These are phyloP conservation scores for Wallacemonas sp. DNA, from an alignment of 208 protist species.

Conservation along the genomic window DNA sequence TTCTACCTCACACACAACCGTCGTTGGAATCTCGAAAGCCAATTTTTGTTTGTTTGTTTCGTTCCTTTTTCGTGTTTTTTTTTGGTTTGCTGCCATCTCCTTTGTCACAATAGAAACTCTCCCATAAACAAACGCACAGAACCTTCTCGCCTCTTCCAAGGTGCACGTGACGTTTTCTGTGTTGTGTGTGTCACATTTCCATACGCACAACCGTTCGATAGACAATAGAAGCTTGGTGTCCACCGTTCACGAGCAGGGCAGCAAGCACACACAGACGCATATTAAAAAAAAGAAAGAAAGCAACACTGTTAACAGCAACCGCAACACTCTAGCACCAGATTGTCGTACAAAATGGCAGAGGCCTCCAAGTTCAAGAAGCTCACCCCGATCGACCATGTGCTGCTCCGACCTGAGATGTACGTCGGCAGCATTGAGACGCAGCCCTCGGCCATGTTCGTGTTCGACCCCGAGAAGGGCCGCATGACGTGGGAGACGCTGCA, in stretches of 20 bases:
- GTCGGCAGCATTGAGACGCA: conserved; percentile 94
- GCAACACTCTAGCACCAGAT: too few species aligned
- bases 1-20: too few species aligned
- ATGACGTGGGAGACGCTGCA: conserved; percentile 90
- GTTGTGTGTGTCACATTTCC: too few species aligned
- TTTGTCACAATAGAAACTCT: background rate
- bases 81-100: background rate
- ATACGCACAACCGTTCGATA: too few species aligned
- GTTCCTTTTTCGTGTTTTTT: conserved; percentile 6
- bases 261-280: too few species aligned
- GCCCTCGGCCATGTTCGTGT: conserved; percentile 86
- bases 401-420: conserved; percentile 98
- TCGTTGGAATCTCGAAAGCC: too few species aligned
- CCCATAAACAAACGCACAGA: too few species aligned
- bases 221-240: too few species aligned
- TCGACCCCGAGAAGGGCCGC: conserved; percentile 77
- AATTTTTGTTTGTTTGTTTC: conserved; percentile 13
- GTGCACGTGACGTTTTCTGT: too few species aligned
- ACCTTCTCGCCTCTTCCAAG: too few species aligned
- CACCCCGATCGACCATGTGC: conserved; percentile 95
- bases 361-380: conserved; percentile 92
- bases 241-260: too few species aligned
- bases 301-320: background rate
- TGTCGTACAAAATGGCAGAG: conserved; percentile 63
- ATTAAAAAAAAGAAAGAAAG: conserved; percentile 8